These are phyloP conservation scores for Oropetium thomaeum DNA, from an alignment of 176 grass and related monocot species.

Conservation along the genomic window DNA sequence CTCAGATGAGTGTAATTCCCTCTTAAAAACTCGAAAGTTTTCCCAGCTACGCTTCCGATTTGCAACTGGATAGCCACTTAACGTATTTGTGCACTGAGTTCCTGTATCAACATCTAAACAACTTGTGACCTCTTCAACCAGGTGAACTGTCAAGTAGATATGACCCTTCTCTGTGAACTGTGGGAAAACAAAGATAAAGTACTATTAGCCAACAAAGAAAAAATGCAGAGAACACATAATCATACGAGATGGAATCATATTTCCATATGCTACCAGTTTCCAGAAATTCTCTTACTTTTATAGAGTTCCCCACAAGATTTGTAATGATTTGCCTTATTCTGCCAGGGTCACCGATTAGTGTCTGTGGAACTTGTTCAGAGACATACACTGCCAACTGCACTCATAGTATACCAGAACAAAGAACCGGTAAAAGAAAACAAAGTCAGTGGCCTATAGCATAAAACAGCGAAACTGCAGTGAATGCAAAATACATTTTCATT, in stretches of 20 bases:
- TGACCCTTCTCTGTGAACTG: conserved; percentile 96
- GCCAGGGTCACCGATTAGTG: conserved; percentile 76
- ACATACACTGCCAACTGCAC: conserved; percentile 85
- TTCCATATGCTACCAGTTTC: conserved; percentile 16
- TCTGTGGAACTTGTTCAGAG: conserved; percentile 87
- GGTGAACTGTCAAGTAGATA: conserved; percentile 96
- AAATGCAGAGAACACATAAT: conserved; percentile 6
- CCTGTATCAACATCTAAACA: conserved; percentile 56
- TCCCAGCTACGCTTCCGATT: conserved; percentile 69
- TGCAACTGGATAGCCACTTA: conserved; percentile 68
- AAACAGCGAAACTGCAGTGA: background rate
- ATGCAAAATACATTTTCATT: conserved; percentile 25
- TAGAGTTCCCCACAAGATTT: conserved; percentile 96
- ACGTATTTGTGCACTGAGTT: conserved; percentile 48
- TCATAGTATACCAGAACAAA: background rate
- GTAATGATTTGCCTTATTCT: conserved; percentile 97
- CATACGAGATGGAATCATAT: background rate
- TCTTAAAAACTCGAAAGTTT: conserved; percentile 52
- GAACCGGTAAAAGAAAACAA: background rate
- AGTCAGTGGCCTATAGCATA: conserved; percentile 36
- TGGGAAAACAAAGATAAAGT: conserved; percentile 28
- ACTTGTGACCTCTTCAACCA: conserved; percentile 60
- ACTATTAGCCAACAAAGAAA: conserved; percentile 20
- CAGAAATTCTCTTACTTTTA: conserved; percentile 71
- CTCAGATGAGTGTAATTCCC: conserved; percentile 50